Evolutionary conservation across 345 rosid genomes (phyloP).

Genomic region (Euphorbia tirucalli): DNA sequence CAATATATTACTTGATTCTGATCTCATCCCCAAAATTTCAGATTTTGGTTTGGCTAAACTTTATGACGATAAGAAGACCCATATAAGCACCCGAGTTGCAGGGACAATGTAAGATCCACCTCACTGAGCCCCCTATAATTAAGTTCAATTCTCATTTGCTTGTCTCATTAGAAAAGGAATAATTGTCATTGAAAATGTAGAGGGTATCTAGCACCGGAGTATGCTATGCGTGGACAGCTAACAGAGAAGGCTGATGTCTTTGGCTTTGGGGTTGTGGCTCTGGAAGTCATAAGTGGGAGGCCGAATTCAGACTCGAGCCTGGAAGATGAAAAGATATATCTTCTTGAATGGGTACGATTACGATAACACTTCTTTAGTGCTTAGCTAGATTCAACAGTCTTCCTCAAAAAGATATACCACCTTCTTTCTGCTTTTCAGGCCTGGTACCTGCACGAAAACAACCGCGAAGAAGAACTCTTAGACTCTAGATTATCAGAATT

Average conservation of each 20-base stretch:
- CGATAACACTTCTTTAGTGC: neutral
- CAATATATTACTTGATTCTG: slow-evolving; percentile 47
- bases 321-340: slow-evolving; percentile 51
- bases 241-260: slow-evolving; percentile 75
- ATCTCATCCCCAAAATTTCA: slow-evolving; percentile 52
- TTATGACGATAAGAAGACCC: slow-evolving; percentile 52
- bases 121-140: neutral
- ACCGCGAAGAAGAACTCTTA: slow-evolving; percentile 37
- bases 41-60: slow-evolving; percentile 68
- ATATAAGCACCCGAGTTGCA: slow-evolving; percentile 59
- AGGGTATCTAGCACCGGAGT: slow-evolving; percentile 76
- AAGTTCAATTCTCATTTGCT: neutral
- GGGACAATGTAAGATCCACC: slow-evolving; percentile 48
- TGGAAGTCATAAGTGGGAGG: slow-evolving; percentile 67
- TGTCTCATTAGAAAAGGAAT: too few relatives aligned
- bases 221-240: slow-evolving; percentile 69
- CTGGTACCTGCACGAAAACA: slow-evolving; percentile 52
- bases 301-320: slow-evolving; percentile 48
- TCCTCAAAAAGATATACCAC: neutral
- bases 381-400: neutral
- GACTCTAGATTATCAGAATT: slow-evolving; percentile 38
- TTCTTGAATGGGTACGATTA: slow-evolving; percentile 65
- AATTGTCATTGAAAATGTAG: slow-evolving; percentile 10
- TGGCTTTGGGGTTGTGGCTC: slow-evolving; percentile 60
- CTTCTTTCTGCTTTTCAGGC: slow-evolving; percentile 35